Evolutionary conservation across 495 filamentous ascomycete genomes (phyloP).

Genomic region (Staphylotrichum tortipilum): DNA sequence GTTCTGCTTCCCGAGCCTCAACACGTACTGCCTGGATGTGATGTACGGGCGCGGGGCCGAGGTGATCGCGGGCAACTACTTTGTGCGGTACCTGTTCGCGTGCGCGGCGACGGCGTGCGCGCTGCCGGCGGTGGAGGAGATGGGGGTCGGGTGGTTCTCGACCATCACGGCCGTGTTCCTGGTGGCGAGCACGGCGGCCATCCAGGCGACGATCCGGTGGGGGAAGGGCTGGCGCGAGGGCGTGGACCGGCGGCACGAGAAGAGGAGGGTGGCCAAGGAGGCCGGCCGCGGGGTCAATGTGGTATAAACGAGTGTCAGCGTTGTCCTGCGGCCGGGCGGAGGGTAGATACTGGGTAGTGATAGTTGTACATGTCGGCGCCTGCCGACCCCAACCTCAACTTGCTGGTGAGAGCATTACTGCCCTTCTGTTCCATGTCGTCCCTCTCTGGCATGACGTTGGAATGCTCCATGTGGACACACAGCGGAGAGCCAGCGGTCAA

Average conservation of each 20-base stretch:
- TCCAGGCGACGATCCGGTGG: constrained; percentile 42
- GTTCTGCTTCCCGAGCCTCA: constrained; percentile 63
- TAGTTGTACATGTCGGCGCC: no score
- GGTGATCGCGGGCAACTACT: constrained; percentile 66
- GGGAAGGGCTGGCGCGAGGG: constrained; percentile 47
- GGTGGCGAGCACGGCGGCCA: constrained; percentile 35
- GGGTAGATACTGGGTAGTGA: no score
- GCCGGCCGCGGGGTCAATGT: no score
- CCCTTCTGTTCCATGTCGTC: no score
- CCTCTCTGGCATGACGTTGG: no score
- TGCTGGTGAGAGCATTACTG: no score
- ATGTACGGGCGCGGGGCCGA: constrained; percentile 58
- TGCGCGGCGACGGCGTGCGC: constrained; percentile 57
- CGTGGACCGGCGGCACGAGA: constrained; percentile 28
- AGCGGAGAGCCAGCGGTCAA: no score
- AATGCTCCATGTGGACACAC: no score
- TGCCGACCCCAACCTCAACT: no score
- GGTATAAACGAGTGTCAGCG: no score
- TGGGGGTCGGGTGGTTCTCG: constrained; percentile 61
- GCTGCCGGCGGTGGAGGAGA: constrained; percentile 54
- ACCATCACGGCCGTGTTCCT: constrained; percentile 52
- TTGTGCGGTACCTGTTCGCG: constrained; percentile 60
- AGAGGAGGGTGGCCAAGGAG: constrained; percentile 13
- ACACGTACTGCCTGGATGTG: constrained; percentile 70
- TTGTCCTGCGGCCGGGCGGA: no score